phyloP scores from a whole-genome alignment of 306 rosid genomes.

The Rubus parviflorus region DNA sequence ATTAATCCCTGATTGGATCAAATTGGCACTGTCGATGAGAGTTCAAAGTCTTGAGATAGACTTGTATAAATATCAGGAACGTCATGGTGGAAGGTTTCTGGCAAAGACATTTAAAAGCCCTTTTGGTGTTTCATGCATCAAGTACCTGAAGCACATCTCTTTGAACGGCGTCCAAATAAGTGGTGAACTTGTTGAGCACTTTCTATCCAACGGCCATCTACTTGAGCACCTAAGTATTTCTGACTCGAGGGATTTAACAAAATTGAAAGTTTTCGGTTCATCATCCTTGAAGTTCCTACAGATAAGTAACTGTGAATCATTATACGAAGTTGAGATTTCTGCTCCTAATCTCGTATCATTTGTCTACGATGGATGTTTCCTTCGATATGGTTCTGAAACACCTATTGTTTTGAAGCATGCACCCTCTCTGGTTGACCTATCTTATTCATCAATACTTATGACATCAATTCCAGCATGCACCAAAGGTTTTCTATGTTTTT shows the following conservation, averaged over 20 bases:
- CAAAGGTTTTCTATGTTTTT: neutral
- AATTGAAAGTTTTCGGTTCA: neutral
- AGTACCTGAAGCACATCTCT: neutral
- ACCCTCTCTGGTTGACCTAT: neutral
- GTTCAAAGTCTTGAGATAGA: neutral
- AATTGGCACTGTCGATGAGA: neutral
- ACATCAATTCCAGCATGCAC: neutral
- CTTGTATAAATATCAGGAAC: neutral
- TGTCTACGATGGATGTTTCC: neutral
- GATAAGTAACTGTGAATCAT: neutral
- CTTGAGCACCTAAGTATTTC: slow-evolving; percentile 9
- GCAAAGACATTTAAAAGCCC: neutral
- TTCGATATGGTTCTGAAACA: neutral
- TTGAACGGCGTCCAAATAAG: neutral
- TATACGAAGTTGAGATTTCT: neutral
- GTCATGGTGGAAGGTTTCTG: neutral
- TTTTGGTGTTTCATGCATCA: neutral
- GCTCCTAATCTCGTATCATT: slow-evolving; percentile 2
- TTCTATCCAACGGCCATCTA: neutral
- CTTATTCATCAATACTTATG: neutral
- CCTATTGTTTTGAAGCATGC: neutral
- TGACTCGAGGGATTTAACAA: neutral
- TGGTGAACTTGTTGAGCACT: neutral
- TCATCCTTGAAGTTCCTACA: slow-evolving; percentile 1
- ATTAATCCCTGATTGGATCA: neutral